Percentiles rank a stretch among this genome's conserved stretches.
These are phyloP conservation scores for Backusella australiensis DNA, from an alignment of 192 early-diverging fungal genomes.

Conservation along the genomic window DNA sequence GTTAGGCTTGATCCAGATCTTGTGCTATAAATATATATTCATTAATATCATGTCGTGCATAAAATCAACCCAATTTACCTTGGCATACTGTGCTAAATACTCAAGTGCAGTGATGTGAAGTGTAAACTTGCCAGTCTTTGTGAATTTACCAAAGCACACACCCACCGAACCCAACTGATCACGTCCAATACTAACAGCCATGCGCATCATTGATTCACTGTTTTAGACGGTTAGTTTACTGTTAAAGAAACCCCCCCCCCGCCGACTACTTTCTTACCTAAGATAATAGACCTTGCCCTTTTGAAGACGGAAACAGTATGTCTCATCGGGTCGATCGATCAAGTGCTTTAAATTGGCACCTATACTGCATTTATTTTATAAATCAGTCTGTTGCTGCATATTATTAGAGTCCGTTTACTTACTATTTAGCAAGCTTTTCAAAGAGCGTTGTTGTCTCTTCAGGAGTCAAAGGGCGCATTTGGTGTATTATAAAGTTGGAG, in stretches of 20 bases:
- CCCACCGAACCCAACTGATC: slow-evolving; percentile 90
- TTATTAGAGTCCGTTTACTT: slow-evolving; percentile 18
- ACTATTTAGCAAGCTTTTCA: slow-evolving; percentile 98
- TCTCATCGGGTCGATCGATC: slow-evolving; percentile 94
- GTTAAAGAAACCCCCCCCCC: not conserved
- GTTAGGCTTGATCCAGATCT: slow-evolving; percentile 99
- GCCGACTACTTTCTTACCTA: slow-evolving; percentile 44
- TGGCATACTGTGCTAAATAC: slow-evolving; percentile 92
- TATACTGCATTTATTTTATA: slow-evolving; percentile 55
- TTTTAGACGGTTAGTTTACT: not conserved
- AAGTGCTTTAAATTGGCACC: slow-evolving; percentile 94
- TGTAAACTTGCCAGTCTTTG: slow-evolving; percentile 96
- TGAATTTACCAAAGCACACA: slow-evolving; percentile 98
- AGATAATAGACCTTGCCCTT: slow-evolving; percentile 97
- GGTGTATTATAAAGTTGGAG: not conserved
- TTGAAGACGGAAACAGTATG: slow-evolving; percentile 95
- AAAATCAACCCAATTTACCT: slow-evolving; percentile 43
- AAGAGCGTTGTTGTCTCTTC: slow-evolving; percentile 98
- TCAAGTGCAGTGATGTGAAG: slow-evolving; percentile 93
- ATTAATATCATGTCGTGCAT: not conserved
- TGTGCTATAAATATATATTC: slow-evolving; percentile 60
- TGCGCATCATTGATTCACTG: slow-evolving; percentile 88
- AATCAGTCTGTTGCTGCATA: not conserved
- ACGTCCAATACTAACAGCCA: slow-evolving; percentile 77
- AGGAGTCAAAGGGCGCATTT: slow-evolving; percentile 95